Base-by-base conservation (phyloP, 208 protist species). In the Acanthamoeba castellanii region DNA sequence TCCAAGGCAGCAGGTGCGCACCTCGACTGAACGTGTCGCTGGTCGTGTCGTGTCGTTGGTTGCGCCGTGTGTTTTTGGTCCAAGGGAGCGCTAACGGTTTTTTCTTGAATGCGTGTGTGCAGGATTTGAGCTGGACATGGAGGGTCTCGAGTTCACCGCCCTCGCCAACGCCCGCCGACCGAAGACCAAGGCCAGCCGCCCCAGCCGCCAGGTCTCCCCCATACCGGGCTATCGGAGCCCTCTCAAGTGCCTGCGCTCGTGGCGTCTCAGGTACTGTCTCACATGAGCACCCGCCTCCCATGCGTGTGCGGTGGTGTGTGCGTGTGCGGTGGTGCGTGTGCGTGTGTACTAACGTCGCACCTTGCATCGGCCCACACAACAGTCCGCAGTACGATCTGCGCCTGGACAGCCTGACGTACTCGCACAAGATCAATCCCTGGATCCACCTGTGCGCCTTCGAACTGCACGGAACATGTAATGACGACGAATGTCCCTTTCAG, bases 401-500 rank as follows among this genome's bases (percentile, higher is more conserved):
- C 11, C 52, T 92, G 32, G 59, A 72, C 32, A 92, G 85, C 85
- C 34, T 50, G 25, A 94, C 91, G 9, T 82, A 94, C 42, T 55
- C 91, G 32, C 9, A 94, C 55, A 94, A 94, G 66, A 14, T 94
- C 34, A 42, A 94, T n/a, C 66, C 68, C 16, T 82, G 30, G 47
- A 45, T n/a, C 34, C 47, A 72, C 27, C n/a, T 76, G n/a, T 94
- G 91, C 37, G 64, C n/a, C n/a, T 94, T 57, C 37, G 91, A 94
- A 25, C 52, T 94, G n/a, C 61, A 82, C 30, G 91, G 91, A 3
- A 94, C 59, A 0, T 94, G 91, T 37, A 82, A 94, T 32, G 91
- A 94, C 27, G 91, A 82, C 45, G 66, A 94, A 16, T 94, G 91
- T n/a, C 66, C 91, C 20, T 94, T 64, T 64, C 76, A 94, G 34